phyloP scores from a whole-genome alignment of 2,329 filamentous ascomycete species.

The Cucurbitaria berberidis region DNA sequence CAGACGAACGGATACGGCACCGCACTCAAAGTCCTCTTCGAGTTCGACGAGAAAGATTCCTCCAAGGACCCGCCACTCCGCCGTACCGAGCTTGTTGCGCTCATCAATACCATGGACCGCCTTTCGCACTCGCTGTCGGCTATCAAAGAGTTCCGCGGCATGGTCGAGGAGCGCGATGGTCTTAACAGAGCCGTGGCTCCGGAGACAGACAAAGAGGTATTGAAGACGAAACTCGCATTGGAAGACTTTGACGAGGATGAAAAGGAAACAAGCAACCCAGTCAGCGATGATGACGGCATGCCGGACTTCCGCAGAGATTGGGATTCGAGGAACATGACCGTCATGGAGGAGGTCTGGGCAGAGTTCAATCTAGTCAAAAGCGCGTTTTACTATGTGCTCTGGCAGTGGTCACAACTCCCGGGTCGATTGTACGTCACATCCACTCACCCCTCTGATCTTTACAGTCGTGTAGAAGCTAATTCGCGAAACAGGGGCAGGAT shows the following conservation, averaged over 20 bases:
- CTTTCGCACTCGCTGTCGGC: constrained; percentile 81
- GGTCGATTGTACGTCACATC: constrained; percentile 68
- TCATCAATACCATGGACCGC: constrained; percentile 92
- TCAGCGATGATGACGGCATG: constrained; percentile 47
- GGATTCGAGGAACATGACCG: constrained; percentile 50
- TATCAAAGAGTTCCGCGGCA: constrained; percentile 71
- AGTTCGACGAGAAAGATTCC: constrained; percentile 75
- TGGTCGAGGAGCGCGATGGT: constrained; percentile 53
- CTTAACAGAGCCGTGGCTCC: constrained; percentile 27
- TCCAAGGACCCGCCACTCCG: constrained; percentile 73
- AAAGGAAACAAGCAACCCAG: constrained; percentile 1
- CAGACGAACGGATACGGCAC: constrained; percentile 95
- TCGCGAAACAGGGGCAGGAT: constrained; percentile 56
- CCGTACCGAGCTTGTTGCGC: constrained; percentile 88
- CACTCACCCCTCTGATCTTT: not conserved
- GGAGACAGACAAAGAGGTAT: constrained; percentile 33
- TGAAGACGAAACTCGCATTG: constrained; percentile 40
- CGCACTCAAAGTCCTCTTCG: constrained; percentile 93
- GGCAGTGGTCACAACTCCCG: constrained; percentile 73
- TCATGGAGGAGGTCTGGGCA: constrained; percentile 64
- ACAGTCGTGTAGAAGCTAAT: constrained; percentile 9
- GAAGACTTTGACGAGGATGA: constrained; percentile 24
- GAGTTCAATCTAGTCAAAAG: constrained; percentile 70
- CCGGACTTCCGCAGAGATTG: constrained; percentile 52
- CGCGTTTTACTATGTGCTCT: constrained; percentile 70